Evolutionary conservation across 148 eudicot genomes (phyloP).

Genomic region (Amaranthus palmeri): DNA sequence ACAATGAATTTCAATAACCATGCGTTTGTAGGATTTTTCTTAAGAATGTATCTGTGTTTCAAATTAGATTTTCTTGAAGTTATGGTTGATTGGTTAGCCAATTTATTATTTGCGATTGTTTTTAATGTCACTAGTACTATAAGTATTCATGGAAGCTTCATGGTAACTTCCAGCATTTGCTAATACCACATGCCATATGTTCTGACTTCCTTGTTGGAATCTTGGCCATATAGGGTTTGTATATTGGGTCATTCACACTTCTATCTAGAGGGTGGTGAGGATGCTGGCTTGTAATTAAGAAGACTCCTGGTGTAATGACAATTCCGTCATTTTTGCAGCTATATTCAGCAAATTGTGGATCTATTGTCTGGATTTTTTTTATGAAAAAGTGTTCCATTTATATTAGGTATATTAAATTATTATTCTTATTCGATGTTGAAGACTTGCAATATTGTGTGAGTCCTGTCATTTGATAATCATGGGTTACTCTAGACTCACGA

Average conservation of each 20-base stretch:
- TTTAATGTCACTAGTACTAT: neutral
- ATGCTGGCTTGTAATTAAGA: constrained; percentile 47
- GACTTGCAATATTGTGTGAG: constrained; percentile 7
- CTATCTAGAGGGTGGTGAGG: constrained; percentile 54
- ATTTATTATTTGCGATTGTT: constrained; percentile 4
- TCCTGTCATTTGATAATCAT: constrained; percentile 7
- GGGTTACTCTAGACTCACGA: neutral
- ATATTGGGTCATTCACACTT: constrained; percentile 54
- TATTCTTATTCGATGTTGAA: constrained; percentile 20
- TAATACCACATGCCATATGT: constrained; percentile 17
- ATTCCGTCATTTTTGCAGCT: constrained; percentile 34
- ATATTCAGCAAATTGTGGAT: constrained; percentile 28
- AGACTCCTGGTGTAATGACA: constrained; percentile 56
- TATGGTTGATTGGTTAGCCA: constrained; percentile 6
- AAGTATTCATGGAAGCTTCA: neutral
- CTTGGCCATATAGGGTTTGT: constrained; percentile 51
- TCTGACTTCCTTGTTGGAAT: constrained; percentile 49
- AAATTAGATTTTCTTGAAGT: neutral
- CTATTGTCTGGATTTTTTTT: constrained; percentile 19
- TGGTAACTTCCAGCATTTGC: constrained; percentile 20
- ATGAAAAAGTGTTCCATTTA: constrained; percentile 13
- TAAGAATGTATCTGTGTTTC: neutral
- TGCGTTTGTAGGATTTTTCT: neutral
- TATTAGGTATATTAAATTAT: constrained; percentile 15
- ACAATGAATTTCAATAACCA: neutral